phyloP scores from a whole-genome alignment of 2,329 filamentous ascomycete genomes.

The Stagonosporopsis vannaccii region DNA sequence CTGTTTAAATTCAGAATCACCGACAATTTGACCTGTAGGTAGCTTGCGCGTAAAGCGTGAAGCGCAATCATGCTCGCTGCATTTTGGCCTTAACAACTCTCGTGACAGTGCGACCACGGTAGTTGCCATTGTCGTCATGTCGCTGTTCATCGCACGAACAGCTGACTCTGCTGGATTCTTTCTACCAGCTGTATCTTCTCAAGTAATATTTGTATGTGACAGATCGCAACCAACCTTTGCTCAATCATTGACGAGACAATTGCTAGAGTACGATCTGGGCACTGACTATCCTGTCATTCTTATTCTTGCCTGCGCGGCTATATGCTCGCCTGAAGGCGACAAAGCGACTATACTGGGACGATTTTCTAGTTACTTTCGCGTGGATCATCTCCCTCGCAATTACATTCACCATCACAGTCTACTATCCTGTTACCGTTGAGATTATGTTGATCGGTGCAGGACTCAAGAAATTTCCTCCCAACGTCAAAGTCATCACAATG shows the following conservation, averaged over 20 bases:
- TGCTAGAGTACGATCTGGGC: background rate
- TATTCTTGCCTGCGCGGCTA: background rate
- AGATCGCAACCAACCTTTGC: background rate
- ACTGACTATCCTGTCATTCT: background rate
- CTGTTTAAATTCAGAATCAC: too few relatives aligned
- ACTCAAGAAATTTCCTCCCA: background rate
- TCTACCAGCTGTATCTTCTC: background rate
- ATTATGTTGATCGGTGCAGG: conserved; percentile 11
- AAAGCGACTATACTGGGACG: conserved; percentile 22
- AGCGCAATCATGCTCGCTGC: background rate
- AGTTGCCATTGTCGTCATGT: background rate
- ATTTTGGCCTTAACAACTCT: background rate
- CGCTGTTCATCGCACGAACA: background rate
- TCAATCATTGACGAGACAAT: background rate
- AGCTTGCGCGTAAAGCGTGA: background rate
- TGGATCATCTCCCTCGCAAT: background rate
- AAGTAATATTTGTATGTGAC: background rate
- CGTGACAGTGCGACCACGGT: background rate
- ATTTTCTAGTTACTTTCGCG: conserved; percentile 2
- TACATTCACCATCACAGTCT: conserved; percentile 1
- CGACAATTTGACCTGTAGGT: background rate
- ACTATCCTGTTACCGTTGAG: conserved; percentile 9
- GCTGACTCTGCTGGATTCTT: background rate
- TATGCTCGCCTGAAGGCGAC: conserved; percentile 10
- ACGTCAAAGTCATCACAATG: conserved; percentile 14